Percentiles rank a stretch among this genome's conserved stretches.
Conservation (phyloP, 78 protist genomes). For the Bigelowiella natans region DNA sequence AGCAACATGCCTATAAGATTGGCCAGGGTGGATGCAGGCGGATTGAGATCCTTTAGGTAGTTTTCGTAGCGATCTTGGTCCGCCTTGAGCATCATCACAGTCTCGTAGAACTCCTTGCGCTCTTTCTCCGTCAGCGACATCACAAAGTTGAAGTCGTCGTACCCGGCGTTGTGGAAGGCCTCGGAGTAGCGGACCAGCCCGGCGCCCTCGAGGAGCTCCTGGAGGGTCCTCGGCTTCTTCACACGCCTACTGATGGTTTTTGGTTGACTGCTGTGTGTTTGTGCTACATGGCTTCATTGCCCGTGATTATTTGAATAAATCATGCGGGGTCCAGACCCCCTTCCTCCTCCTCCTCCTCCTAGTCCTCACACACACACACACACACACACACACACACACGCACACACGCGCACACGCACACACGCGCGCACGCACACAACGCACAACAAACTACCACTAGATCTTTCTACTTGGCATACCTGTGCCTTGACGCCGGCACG, state of each 20-base stretch:
- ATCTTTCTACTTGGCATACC: too few species aligned
- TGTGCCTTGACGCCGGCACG: too few species aligned
- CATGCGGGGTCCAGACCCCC: too few species aligned
- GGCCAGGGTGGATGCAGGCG: not conserved
- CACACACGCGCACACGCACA: too few species aligned
- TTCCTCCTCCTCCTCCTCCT: too few species aligned
- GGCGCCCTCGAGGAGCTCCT: not conserved
- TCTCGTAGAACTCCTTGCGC: not conserved
- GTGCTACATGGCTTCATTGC: too few species aligned
- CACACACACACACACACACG: too few species aligned
- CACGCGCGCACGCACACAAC: too few species aligned
- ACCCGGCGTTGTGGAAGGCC: not conserved
- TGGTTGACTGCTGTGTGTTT: too few species aligned
- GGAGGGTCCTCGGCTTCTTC: not conserved
- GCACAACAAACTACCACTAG: too few species aligned
- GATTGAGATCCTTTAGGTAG: not conserved
- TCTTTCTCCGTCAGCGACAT: not conserved
- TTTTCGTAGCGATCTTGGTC: not conserved
- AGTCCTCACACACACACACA: too few species aligned
- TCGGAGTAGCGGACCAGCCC: not conserved
- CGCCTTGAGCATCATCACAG: not conserved
- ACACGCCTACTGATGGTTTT: not conserved
- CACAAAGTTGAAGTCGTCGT: not conserved
- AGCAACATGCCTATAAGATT: not conserved
- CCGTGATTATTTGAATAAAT: too few species aligned